Evolutionary conservation across 768 basidiomycete species (phyloP), one percentile per base, ranked within the genome.

Genomic region (Mycena albidolilacea): DNA sequence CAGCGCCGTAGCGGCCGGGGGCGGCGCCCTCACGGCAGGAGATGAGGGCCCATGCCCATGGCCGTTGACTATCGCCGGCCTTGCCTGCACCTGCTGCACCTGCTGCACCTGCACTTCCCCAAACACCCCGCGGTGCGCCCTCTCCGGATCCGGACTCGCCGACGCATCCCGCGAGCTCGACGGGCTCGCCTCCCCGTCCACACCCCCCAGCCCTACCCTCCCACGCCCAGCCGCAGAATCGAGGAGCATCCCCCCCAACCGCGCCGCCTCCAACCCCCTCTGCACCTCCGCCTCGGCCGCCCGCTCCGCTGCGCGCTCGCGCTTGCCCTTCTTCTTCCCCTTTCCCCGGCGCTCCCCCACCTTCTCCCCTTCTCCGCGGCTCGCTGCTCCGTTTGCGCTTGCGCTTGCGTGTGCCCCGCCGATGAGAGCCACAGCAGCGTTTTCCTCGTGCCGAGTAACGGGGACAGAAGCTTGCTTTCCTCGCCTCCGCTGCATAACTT

Each of bases 271-370:
- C 77, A 78, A 81, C 73, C 59, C 77, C 69, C 77, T 89, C 80
- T 83, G 81, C 70, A 62, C 57, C 65, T 30, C 85, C 74, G 79
- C 82, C 77, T 83, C 84, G 78, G 77, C 82, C 70, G 61, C 79
- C 69, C 76, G 89, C 79, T 84, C 81, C 71, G 83, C 85, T 52
- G 82, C 82, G 19, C 83, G 79, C 73, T 87, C 81, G 76, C 85
- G 84, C 72, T 73, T 82, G 17, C 75, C 77, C 69, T 80, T 81
- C 79, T 80, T 84, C 60, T 76, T 66, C 21, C 76, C 75, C 52
- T 79, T 81, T 70, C 59, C 70, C 5, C 65, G 70, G 43, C 30
- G 30, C 30, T 30, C 30, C 66, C 73, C 46, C 75, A 62, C 19
- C 52, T 30, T 46, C 55, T 75, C 55, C 46, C 65, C 59, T 50